phyloP scores from a whole-genome alignment of 2,329 filamentous ascomycete species.

The Xylariales sp. region DNA sequence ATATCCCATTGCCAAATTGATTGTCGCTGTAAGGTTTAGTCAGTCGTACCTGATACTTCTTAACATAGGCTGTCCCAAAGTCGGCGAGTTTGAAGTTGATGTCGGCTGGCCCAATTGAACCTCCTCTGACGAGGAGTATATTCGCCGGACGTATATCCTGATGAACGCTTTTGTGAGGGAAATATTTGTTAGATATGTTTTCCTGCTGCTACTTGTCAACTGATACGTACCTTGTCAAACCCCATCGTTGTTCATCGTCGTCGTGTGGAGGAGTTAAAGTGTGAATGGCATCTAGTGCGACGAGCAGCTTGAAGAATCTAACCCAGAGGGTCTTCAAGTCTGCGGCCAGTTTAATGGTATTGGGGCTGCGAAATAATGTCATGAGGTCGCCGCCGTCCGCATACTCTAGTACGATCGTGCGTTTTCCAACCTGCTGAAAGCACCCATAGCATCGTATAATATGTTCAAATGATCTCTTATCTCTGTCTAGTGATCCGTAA shows the following conservation, averaged over 20 bases:
- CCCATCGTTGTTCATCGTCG: background rate
- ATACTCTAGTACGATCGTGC: background rate
- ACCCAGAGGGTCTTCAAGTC: background rate
- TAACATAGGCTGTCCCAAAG: background rate
- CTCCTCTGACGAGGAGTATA: background rate
- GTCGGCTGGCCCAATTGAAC: background rate
- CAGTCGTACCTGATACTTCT: background rate
- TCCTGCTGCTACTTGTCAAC: too few species aligned
- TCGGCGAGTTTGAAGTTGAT: background rate
- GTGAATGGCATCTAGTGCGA: background rate
- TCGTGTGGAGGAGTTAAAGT: background rate
- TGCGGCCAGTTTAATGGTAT: background rate
- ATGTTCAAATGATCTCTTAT: background rate
- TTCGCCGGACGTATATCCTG: background rate
- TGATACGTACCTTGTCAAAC: background rate
- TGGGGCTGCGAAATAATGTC: background rate
- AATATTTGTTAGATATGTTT: too few species aligned
- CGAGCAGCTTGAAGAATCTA: background rate
- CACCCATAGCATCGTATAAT: background rate
- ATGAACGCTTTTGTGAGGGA: too few species aligned
- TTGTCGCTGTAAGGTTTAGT: background rate
- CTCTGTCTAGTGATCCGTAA: background rate
- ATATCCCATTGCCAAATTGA: background rate
- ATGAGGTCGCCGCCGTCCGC: background rate
- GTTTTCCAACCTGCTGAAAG: background rate